Base-by-base conservation (phyloP, 495 filamentous ascomycete species). In the Immersiella caudata region DNA sequence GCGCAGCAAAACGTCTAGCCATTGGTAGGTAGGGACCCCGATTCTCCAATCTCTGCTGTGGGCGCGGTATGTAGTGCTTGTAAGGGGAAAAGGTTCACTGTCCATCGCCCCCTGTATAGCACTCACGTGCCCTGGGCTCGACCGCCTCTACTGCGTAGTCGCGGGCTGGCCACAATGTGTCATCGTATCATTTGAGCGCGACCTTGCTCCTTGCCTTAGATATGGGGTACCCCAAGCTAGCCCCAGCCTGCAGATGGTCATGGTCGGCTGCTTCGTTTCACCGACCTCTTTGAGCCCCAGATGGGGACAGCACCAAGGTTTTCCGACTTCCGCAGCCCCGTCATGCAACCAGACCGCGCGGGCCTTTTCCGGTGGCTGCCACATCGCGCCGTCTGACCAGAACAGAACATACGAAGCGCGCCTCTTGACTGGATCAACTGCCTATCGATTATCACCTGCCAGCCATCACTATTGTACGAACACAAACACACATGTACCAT, bases 171-270 rank as follows among this genome's bases (percentile, higher is more conserved):
- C 0, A 25, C 21, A 52, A 62, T 69, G 57, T 66, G 63, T 59
- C 58, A 66, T 51, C 58, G 67, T 66, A 66, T 69, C 63, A 69
- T 69, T 66, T 58, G 63, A 56, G 52, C 49, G 51, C 29, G 11
- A 8, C 29, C 22, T 64, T 22, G 14, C 26, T 52, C 50, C 25
- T 64, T 64, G 55, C 62, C 46, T 64, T 54, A 64, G 46, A 64
- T 54, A 52, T 54, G 50, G 62, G n/a, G 26, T 22, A 46, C 24
- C n/a, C 62, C 46, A 46, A 12, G 11, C 29, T 33, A 33, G 29
- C 3, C 29, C 29, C n/a, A n/a, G n/a, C n/a, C 12, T 36, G 33
- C 33, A 12, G 40, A 46, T 6, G 16, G 40, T 46, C 40, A 12
- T 46, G 40, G 40, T 46, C 40, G 40, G 40, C 54, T 57, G 26